Conservation (phyloP, 257 asterid species). For the Nicotiana paniculata region DNA sequence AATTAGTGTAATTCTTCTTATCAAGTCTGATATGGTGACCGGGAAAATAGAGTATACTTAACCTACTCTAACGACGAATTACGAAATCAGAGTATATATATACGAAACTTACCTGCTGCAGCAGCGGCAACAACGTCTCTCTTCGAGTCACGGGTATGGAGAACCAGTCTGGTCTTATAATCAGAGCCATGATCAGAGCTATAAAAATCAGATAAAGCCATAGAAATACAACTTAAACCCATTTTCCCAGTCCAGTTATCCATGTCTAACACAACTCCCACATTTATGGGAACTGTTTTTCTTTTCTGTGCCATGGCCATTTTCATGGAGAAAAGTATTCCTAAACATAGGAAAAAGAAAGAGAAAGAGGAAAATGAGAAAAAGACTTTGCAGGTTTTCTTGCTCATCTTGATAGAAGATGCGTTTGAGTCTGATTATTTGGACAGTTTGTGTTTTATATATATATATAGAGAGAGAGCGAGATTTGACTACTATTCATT, state of each 20-base stretch:
- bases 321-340: not conserved
- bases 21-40: too few species aligned
- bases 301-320: slow-evolving; percentile 15
- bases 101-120: slow-evolving; percentile 31
- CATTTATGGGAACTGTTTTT: slow-evolving; percentile 18
- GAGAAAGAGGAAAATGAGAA: not conserved
- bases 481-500: not conserved
- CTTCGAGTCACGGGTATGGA: slow-evolving; percentile 28
- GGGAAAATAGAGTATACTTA: too few species aligned
- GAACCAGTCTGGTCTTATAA: slow-evolving; percentile 32
- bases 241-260: slow-evolving; percentile 25
- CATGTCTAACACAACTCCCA: slow-evolving; percentile 47
- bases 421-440: too few species aligned
- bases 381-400: not conserved
- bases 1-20: too few species aligned
- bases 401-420: too few species aligned
- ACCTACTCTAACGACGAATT: too few species aligned
- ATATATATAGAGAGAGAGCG: too few species aligned
- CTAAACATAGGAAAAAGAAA: not conserved
- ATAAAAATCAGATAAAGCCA: slow-evolving; percentile 48
- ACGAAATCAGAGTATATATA: not conserved
- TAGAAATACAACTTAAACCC: slow-evolving; percentile 35
- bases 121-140: slow-evolving; percentile 37
- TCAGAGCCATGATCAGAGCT: slow-evolving; percentile 7
- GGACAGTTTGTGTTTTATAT: too few species aligned